Conservation (phyloP, 2,329 filamentous ascomycete species). For the Ophiostoma sp. region DNA sequence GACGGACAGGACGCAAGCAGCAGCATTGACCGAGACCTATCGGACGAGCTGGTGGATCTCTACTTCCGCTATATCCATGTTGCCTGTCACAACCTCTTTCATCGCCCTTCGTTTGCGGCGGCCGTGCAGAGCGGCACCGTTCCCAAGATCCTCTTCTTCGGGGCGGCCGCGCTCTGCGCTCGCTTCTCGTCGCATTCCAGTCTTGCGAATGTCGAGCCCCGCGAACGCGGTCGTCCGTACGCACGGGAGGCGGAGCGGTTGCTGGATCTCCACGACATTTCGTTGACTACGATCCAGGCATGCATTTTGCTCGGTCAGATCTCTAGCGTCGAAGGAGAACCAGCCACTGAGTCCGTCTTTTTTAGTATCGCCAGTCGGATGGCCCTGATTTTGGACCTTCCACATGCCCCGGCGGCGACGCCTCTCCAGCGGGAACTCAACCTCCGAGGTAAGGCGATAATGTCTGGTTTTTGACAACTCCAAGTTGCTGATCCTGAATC, state of each 20-base stretch:
- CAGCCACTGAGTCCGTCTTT: conserved; percentile 12
- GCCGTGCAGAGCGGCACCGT: conserved; percentile 4
- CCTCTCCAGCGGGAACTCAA: background rate
- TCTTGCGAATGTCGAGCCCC: background rate
- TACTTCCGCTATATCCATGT: conserved; percentile 17
- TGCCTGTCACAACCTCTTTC: conserved; percentile 9
- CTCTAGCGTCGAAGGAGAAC: background rate
- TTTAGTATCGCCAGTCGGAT: conserved; percentile 4
- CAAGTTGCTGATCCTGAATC: background rate
- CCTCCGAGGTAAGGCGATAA: background rate
- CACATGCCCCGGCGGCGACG: background rate
- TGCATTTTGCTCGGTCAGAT: conserved; percentile 9
- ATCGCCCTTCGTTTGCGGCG: conserved; percentile 6
- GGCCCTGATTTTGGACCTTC: conserved; percentile 2
- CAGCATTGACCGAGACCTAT: background rate
- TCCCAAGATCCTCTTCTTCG: conserved; percentile 14
- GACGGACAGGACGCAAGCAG: background rate
- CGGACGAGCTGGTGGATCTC: conserved; percentile 9
- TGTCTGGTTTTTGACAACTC: background rate
- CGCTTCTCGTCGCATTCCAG: conserved; percentile 8
- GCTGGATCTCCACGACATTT: conserved; percentile 3
- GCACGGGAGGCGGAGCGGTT: conserved; percentile 8
- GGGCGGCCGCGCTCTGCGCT: background rate
- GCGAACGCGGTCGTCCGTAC: background rate
- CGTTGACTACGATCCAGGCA: conserved; percentile 6